Evolutionary conservation across 2,329 filamentous ascomycete genomes (phyloP).

Genomic region (Claviceps humidiphila): DNA sequence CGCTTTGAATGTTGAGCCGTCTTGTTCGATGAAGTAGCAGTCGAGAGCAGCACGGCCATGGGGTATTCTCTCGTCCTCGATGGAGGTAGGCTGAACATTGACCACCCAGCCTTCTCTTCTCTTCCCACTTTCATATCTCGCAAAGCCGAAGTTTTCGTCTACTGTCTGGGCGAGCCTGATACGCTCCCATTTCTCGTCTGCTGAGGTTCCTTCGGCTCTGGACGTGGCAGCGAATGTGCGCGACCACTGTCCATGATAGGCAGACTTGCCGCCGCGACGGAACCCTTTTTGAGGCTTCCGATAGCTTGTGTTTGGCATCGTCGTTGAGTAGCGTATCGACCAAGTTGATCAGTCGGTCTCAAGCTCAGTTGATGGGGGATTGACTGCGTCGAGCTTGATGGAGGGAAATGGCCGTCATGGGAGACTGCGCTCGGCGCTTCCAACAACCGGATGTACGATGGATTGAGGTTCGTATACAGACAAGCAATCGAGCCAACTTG

Average conservation of each 20-base stretch:
- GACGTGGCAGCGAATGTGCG: constrained; percentile 72
- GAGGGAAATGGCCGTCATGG: constrained; percentile 9
- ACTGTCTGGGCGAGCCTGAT: constrained; percentile 73
- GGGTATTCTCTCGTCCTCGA: constrained; percentile 73
- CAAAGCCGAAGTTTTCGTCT: constrained; percentile 90
- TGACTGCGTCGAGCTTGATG: constrained; percentile 8
- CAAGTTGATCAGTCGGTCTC: not conserved
- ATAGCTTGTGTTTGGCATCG: constrained; percentile 47
- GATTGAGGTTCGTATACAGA: not conserved
- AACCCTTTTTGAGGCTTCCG: constrained; percentile 51
- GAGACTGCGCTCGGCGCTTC: constrained; percentile 1
- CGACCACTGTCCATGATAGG: constrained; percentile 55
- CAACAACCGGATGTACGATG: not conserved
- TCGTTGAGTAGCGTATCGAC: not conserved
- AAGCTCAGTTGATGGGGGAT: constrained; percentile 9
- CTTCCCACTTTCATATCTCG: constrained; percentile 78
- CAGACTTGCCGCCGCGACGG: constrained; percentile 54
- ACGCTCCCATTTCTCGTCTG: constrained; percentile 86
- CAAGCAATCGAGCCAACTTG: not conserved
- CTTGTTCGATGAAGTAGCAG: constrained; percentile 92
- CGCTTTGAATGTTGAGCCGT: constrained; percentile 84
- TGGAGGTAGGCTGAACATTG: constrained; percentile 80
- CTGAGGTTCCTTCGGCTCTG: constrained; percentile 72
- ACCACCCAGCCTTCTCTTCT: constrained; percentile 80
- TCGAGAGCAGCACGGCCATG: constrained; percentile 84